These are phyloP conservation scores for Chalciporus sphaerocephalus DNA, from an alignment of 768 basidiomycete genomes.

Conservation along the genomic window DNA sequence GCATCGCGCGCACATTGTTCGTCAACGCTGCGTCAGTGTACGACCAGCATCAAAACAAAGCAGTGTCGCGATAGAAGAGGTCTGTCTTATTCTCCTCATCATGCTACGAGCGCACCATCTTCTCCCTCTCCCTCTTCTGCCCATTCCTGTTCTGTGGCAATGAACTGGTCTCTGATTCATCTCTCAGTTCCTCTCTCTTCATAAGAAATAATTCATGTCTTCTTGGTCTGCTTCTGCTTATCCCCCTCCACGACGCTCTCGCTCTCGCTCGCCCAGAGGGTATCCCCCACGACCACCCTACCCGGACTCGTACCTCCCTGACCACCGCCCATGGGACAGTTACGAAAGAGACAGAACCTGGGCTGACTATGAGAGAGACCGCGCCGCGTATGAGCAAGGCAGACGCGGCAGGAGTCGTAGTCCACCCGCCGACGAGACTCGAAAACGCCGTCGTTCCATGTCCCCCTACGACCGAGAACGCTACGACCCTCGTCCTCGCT, in stretches of 20 bases:
- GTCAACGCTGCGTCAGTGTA: constrained; percentile 36
- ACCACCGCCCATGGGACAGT: constrained; percentile 64
- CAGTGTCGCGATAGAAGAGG: constrained; percentile 67
- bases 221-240: constrained; percentile 68
- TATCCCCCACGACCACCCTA: constrained; percentile 54
- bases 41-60: constrained; percentile 32
- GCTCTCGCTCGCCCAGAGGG: constrained; percentile 69
- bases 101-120: constrained; percentile 65
- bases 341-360: constrained; percentile 70
- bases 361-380: constrained; percentile 64
- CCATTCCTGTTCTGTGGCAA: constrained; percentile 43
- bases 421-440: constrained; percentile 66
- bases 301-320: constrained; percentile 55
- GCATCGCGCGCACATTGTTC: constrained; percentile 62
- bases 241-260: constrained; percentile 74
- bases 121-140: constrained; percentile 53
- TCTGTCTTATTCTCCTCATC: constrained; percentile 75
- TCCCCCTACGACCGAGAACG: constrained; percentile 77
- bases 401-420: constrained; percentile 76
- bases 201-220: constrained; percentile 55
- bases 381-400: constrained; percentile 60
- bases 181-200: constrained; percentile 38
- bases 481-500: constrained; percentile 78
- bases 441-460: constrained; percentile 75
- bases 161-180: constrained; percentile 44